Evolutionary conservation across 176 grass and related monocot genomes (phyloP).

Genomic region (Ananas comosus): DNA sequence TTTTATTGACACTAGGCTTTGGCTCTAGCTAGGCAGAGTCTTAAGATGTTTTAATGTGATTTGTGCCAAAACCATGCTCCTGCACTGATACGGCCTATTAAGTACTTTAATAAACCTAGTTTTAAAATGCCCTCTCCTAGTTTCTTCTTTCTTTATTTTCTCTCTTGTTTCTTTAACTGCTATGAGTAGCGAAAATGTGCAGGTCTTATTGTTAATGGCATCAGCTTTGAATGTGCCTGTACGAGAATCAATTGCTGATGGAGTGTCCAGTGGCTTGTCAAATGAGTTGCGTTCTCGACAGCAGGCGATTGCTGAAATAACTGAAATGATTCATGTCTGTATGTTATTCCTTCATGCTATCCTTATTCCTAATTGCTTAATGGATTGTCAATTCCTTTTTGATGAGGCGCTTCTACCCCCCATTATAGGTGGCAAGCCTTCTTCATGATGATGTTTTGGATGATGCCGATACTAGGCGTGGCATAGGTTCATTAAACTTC

Average conservation of each 20-base stretch:
- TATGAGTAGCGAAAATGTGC: constrained; percentile 11
- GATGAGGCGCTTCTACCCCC: background rate
- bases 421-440: constrained; percentile 76
- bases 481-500: constrained; percentile 79
- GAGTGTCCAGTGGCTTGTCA: background rate
- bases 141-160: background rate
- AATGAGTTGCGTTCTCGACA: constrained; percentile 57
- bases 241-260: constrained; percentile 12
- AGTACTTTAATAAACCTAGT: no score
- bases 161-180: constrained; percentile 11
- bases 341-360: background rate
- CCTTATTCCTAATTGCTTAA: constrained; percentile 1
- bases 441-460: constrained; percentile 97
- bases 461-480: constrained; percentile 94
- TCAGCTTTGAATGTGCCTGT: constrained; percentile 79
- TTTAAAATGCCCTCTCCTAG: background rate
- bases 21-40: background rate
- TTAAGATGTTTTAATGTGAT: no score
- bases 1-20: background rate
- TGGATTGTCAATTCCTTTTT: background rate
- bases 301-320: constrained; percentile 80
- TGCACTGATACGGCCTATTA: no score
- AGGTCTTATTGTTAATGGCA: constrained; percentile 94
- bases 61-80: no score
- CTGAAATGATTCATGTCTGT: constrained; percentile 99